phyloP scores from a whole-genome alignment of 306 rosid species.

The Ziziphus jujuba region DNA sequence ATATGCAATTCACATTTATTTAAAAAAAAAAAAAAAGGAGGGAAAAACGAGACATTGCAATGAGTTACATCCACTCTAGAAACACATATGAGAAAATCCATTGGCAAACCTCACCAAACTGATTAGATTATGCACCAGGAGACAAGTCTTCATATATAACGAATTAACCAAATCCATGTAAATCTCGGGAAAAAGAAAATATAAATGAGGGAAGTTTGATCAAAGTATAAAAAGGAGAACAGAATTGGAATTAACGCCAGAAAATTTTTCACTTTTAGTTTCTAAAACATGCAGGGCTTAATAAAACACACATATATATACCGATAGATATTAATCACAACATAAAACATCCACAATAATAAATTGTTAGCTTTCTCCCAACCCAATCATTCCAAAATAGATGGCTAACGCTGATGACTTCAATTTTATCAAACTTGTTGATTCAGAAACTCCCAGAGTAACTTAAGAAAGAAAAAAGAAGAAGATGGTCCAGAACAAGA shows the following conservation, averaged over 20 bases:
- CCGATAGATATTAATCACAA: no score
- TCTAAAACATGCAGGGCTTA: background rate
- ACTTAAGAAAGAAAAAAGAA: background rate
- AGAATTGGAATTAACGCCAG: no score
- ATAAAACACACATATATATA: no score
- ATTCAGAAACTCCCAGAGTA: background rate
- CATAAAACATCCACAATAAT: background rate
- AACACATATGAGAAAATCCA: conserved; percentile 2
- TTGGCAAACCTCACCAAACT: background rate
- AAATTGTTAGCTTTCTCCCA: background rate
- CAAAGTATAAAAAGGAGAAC: no score
- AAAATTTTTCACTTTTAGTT: no score
- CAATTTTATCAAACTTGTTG: background rate
- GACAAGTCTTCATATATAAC: no score
- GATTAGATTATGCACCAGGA: background rate
- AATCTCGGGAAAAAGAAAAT: no score
- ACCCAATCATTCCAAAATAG: background rate
- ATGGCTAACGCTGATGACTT: background rate
- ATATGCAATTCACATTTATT: background rate
- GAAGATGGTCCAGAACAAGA: background rate
- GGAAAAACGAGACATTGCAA: background rate
- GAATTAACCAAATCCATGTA: no score
- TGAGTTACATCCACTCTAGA: background rate
- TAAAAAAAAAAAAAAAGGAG: background rate
- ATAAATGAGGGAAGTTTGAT: no score